Evolutionary conservation across 169 alveolate genomes (phyloP), one percentile per base, ranked within the genome.

Genomic region (Theileria annulata): DNA sequence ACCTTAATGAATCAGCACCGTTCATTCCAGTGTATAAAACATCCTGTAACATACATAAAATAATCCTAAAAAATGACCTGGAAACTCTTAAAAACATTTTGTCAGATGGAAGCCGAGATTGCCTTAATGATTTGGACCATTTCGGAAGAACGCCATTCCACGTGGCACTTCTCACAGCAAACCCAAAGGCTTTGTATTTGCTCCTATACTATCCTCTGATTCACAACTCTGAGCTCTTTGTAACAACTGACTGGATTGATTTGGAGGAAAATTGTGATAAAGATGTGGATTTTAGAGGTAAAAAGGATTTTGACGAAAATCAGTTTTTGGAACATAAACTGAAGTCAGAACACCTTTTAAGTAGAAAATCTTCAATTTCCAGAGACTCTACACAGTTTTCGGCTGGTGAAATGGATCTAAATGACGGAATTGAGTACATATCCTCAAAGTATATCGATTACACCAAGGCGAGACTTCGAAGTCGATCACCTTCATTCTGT

Each of bases 141-240:
- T 76, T 48, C 25, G 90, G 90, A 25, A 78, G 90, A 37, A 84
- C 80, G 17, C 69, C 90, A 17, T 42, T 84, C 30, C 90, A 84
- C 17, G 72, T 84, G 15, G 87, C 90, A 13, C 47, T 84, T 54
- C 90, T 77, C 25, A 35, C 37, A 49, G 90, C 90, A 0, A 72
- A 71, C 49, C 87, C 90, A 17, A 84, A 84, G 67, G 87, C 90
- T 8, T 33, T 84, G 5, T 84, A 84, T 47, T 72, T 84, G 49
- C 37, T 84, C 42, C 19, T 84, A 1, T 84, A 77, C 42, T 84
- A 84, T 42, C 90, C 90, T 4, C 60, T 84, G 12, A 19, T 84
- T 5, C 90, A 84, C 69, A 75, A 75, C 0, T 77, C 86, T 15
- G 67, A 84, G 21, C 1, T 84, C 2, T 84, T 84, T 63, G 90